phyloP scores from a whole-genome alignment of 1,284 basidiomycete genomes.

The Laetiporus sulphureus region DNA sequence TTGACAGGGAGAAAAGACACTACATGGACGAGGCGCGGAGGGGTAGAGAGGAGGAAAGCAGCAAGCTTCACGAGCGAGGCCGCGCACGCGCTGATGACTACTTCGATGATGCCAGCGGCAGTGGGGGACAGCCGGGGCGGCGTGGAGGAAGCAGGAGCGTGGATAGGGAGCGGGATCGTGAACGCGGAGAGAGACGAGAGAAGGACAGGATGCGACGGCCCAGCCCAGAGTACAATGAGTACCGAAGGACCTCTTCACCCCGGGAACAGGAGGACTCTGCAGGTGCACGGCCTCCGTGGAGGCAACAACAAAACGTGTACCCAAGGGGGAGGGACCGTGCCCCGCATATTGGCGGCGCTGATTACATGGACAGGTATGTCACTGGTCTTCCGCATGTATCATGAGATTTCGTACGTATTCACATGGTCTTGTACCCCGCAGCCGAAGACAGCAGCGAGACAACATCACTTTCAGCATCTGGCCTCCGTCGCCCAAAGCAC shows the following conservation, averaged over 20 bases:
- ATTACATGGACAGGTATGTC: slow-evolving; percentile 50
- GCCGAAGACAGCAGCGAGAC: slow-evolving; percentile 73
- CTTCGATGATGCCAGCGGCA: slow-evolving; percentile 17
- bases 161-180: slow-evolving; percentile 19
- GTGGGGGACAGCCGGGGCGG: slow-evolving; percentile 6
- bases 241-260: slow-evolving; percentile 21
- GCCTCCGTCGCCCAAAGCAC: slow-evolving; percentile 79
- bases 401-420: too few relatives aligned
- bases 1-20: slow-evolving; percentile 16
- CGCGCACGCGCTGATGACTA: slow-evolving; percentile 26
- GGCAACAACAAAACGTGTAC: slow-evolving; percentile 46
- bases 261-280: slow-evolving; percentile 12
- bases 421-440: slow-evolving; percentile 25
- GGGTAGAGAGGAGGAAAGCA: slow-evolving; percentile 10
- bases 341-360: slow-evolving; percentile 30
- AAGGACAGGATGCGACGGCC: slow-evolving; percentile 15
- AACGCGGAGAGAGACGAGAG: slow-evolving; percentile 21
- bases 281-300: slow-evolving; percentile 33
- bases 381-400: background rate
- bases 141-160: slow-evolving; percentile 18
- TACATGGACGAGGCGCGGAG: slow-evolving; percentile 9
- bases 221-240: slow-evolving; percentile 29
- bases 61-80: slow-evolving; percentile 14
- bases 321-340: slow-evolving; percentile 25
- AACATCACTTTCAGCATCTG: slow-evolving; percentile 63